phyloP scores from a whole-genome alignment of 768 basidiomycete genomes.

The Sporobolomyces roseus region DNA sequence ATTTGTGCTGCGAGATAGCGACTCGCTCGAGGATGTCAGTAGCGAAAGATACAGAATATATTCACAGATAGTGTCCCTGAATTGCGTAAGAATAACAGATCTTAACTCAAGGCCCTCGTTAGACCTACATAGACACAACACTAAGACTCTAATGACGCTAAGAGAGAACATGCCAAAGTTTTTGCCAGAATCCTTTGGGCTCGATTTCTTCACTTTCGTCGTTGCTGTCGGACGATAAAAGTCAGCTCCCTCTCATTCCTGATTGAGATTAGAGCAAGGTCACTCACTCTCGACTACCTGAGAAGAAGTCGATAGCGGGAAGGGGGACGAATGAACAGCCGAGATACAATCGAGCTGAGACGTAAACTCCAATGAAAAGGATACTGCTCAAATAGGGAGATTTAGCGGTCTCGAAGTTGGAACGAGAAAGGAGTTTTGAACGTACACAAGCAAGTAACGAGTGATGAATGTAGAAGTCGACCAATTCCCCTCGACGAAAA shows the following conservation, averaged over 20 bases:
- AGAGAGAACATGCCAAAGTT: conserved; percentile 1
- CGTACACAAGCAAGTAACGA: conserved; percentile 24
- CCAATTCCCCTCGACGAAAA: conserved; percentile 14
- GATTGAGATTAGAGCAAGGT: background rate
- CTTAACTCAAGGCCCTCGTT: too few species aligned
- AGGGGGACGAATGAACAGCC: background rate
- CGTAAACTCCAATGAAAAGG: conserved; percentile 19
- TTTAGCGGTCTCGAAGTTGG: background rate
- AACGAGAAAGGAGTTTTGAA: background rate
- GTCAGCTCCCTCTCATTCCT: background rate
- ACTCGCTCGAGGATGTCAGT: too few species aligned
- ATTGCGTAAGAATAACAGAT: too few species aligned
- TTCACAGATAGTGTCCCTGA: too few species aligned
- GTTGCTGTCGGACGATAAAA: conserved; percentile 12
- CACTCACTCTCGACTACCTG: conserved; percentile 17
- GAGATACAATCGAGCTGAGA: background rate
- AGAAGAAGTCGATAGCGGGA: conserved; percentile 21
- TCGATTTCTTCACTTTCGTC: conserved; percentile 7
- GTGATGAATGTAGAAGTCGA: conserved; percentile 8
- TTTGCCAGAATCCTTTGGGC: background rate
- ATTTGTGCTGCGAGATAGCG: too few species aligned
- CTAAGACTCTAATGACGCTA: background rate
- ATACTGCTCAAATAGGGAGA: background rate
- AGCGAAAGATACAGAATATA: too few species aligned
- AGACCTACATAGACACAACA: too few species aligned